Evolutionary conservation across 2,329 filamentous ascomycete genomes (phyloP), one percentile per base, ranked within the genome.

Genomic region (Eurotiales sp.): DNA sequence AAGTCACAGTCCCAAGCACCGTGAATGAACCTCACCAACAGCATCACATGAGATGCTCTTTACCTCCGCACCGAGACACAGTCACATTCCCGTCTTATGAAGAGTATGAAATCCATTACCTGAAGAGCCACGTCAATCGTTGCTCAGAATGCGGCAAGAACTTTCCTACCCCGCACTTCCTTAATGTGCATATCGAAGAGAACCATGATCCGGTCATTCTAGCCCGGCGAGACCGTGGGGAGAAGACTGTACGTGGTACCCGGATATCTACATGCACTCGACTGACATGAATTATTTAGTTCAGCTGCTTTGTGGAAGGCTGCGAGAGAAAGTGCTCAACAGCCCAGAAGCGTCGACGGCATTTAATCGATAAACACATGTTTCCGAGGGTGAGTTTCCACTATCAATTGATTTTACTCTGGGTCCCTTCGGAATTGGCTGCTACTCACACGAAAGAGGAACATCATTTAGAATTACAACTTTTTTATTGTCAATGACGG

Each of bases 351-450:
- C 82, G 93, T 40, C 81, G 88, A 29, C 82, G 89, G 66, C 92
- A 99, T 74, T 77, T 96, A 58, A 89, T 96, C 59, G 91, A 96
- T 75, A 96, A 96, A 72, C 93, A 99, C 70, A 80, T 86, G 72
- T 99, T 93, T 64, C 92, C 91, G 10, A 84, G 82, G 65, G 74
- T 76, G 63, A 55, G 64, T 17, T 12, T 3, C 14, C 25, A 23
- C n/a, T 19, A 19, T 46, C 25, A 7, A 19, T 8, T 7, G 10
- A 8, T n/a, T n/a, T 15, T 22, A 25, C n/a, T n/a, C n/a, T n/a
- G n/a, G n/a, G n/a, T n/a, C n/a, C n/a, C n/a, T n/a, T n/a, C n/a
- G n/a, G n/a, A n/a, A 25, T n/a, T 17, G 21, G 10, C n/a, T 3
- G 23, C 23, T 17, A 47, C 45, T 47, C 21, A 47, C 34, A 14